Evolutionary conservation across 371 early-diverging fungal genomes (phyloP), one percentile per base, ranked within the genome.

Genomic region (Mucor piriformis): DNA sequence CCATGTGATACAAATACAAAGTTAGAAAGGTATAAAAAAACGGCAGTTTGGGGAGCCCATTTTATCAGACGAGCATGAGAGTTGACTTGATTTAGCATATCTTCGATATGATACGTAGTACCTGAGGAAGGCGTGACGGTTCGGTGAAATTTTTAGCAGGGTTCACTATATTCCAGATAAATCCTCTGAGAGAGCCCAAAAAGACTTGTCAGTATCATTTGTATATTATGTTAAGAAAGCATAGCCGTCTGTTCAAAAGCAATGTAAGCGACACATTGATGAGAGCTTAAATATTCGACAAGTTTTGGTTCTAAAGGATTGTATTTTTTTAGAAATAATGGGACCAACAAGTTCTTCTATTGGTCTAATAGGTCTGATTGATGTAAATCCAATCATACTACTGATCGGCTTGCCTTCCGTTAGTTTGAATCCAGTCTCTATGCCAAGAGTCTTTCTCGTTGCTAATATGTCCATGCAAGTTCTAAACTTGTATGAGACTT

Each of bases 231-330:
- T 3, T 27, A n/a, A 1, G 51, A 18, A 2, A 69, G 63, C 10
- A 48, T 43, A 7, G 66, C 70, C 1, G 54, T 64, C 13, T 74
- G 75, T 2, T 76, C 77, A 62, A 80, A 80, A 1, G 73, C 77
- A 16, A 74, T 49, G 50, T 75, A 80, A 0, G 59, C 66, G 10
- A 80, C 68, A 2, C 60, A 59, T 12, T 34, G 1, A 34, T 69
- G 68, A 3, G 38, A 12, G 37, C 66, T 59, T 1, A 72, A 42
- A 34, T 65, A 79, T 1, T 21, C 8, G 12, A 47, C 20, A 1
- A 73, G 40, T 3, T 54, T 55, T 0, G 16, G 33, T 3, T 60
- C 61, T n/a, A 79, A 42, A 2, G 64, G 51, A 7, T 61, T 35
- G 27, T 66, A 69, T 0, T 43, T 25, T n/a, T 16, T 61, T 46